Base-by-base conservation (phyloP, 257 asterid species). In the Coffea eugenioides region DNA sequence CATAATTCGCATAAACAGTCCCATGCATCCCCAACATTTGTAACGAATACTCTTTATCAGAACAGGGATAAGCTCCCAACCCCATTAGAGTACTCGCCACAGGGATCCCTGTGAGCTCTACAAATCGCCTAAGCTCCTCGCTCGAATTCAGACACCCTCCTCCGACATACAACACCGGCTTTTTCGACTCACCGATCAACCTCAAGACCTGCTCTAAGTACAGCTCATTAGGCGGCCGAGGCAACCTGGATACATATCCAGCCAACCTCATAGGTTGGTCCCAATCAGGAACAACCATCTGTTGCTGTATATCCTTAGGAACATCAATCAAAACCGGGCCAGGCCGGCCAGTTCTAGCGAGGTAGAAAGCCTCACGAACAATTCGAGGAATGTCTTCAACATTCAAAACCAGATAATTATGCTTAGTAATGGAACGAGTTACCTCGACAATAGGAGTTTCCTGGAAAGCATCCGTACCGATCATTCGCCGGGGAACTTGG, bases 1-100 rank as follows among this genome's bases (percentile, higher is more conserved):
- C 84, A 59, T 92, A 92, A 62, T 91, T 92, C 0, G 98, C 97
- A 74, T 90, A 90, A 11, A 92, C 96, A 15, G 98, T 92, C 45
- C 97, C 97, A 73, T 92, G 98, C 98, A 94, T 94, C 77, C 98
- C 98, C 75, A 92, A 85, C 97, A 94, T 94, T 79, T 88, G 96
- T 80, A 94, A 70, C 0, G 93, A 87, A n/a, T 64, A 36, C 54
- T 91, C 92, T 72, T 76, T 74, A 51, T 92, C 91, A 4, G 93
- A 87, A 56, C 91, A 46, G 0, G 98, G 98, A 71, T 86, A 86
- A 20, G 92, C 85, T 31, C 98, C 97, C 3, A 90, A 88, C 2
- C 97, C 97, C 97, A 92, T 94, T 79, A 94, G 70, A 0, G 98
- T 94, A 80, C 95, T 91, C 0, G 97, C 94, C 18, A 94, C 97